Base-by-base conservation (phyloP, 2,329 filamentous ascomycete species). In the Xylaria sp. region DNA sequence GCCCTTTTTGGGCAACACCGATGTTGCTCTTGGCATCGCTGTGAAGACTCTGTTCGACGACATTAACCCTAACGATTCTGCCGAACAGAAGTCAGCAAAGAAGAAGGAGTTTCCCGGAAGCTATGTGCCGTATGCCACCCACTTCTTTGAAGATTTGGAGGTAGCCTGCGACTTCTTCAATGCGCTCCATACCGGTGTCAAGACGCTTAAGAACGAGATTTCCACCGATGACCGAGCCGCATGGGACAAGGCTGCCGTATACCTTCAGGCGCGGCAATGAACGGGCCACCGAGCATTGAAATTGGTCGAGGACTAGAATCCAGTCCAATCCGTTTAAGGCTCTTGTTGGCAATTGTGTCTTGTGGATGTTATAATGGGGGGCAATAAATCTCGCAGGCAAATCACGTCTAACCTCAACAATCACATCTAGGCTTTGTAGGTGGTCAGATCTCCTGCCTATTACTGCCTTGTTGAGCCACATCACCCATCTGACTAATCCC, bases 1-100 rank as follows among this genome's bases (percentile, higher is more conserved):
- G 3, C 89, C 89, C 7, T 90, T 92, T 69, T 74, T 84, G 18
- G 76, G 80, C 17, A 86, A 90, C 59, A 86, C 88, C 9, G 88
- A 92, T 65, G 87, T 90, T 44, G 88, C 85, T 11, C 80, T 94
- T 29, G 89, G 88, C 22, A 90, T 94, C 57, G 89, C 90, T 1
- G 85, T 92, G 39, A 90, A 91, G 72, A 91, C 88, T 7, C 90
- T 90, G 67, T 80, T 91, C 19, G 88, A 91, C 62, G 89, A 92
- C 54, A 77, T 92, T 44, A 81, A 84, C 46, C 78, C 80, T 18
- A 73, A 77, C 7, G 81, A 89, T 56, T 77, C 81, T 8, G 72
- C 72, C 2, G 78, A 81, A 48, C 67, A 73, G 49, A 76, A 78
- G 44, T 69, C 73, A 19, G 61, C 65, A 3, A 78, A 79, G 52